Conservation (phyloP, 2,329 filamentous ascomycete species). For the Alternaria atra region DNA sequence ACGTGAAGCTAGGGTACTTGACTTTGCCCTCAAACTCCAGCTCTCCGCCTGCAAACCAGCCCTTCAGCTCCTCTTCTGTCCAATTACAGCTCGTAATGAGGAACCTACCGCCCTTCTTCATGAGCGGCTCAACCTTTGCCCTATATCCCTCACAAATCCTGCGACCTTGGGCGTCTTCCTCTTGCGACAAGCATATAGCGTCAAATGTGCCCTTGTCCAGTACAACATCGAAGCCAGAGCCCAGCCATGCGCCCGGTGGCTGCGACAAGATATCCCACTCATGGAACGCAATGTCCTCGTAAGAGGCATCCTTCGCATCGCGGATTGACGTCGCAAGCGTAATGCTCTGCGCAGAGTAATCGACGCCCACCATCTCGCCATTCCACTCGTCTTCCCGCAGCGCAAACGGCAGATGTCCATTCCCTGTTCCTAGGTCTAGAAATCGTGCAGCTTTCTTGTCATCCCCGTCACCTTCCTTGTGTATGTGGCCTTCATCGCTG, state of each 20-base stretch:
- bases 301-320: conserved; percentile 40
- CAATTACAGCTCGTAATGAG: conserved; percentile 97
- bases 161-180: conserved; percentile 60
- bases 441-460: conserved; percentile 57
- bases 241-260: conserved; percentile 64
- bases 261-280: conserved; percentile 62
- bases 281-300: conserved; percentile 58
- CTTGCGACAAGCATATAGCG: conserved; percentile 80
- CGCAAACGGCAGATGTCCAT: conserved; percentile 89
- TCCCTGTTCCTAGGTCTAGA: conserved; percentile 91
- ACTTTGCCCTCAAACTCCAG: conserved; percentile 73
- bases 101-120: conserved; percentile 76
- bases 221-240: conserved; percentile 81
- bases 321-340: conserved; percentile 73
- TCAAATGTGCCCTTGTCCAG: conserved; percentile 99
- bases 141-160: conserved; percentile 80
- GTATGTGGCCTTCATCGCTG: conserved; percentile 58
- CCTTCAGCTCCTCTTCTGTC: conserved; percentile 85
- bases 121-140: conserved; percentile 70
- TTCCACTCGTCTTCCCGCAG: conserved; percentile 73
- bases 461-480: conserved; percentile 45
- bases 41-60: conserved; percentile 73
- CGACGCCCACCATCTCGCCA: conserved; percentile 81
- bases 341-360: conserved; percentile 82
- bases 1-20: conserved; percentile 85